Evolutionary conservation across 345 rosid species (phyloP), one percentile per base, ranked within the genome.

Genomic region (Cochlearia excelsa): DNA sequence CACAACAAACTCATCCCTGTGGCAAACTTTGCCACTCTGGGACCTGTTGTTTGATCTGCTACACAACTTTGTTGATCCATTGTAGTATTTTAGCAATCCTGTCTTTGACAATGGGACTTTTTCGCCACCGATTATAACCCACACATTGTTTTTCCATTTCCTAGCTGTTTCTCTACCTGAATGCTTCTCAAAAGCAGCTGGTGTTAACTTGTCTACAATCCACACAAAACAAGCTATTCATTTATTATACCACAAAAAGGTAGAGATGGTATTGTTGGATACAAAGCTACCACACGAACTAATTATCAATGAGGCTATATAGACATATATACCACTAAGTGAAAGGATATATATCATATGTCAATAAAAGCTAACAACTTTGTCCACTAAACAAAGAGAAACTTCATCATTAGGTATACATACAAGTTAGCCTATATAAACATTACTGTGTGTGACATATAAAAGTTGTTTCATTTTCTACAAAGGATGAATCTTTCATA

Each of bases 111-210:
- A 61, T 10, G 99, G 83, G 68, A 90, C 90, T 82, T 93, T 93
- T 80, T 87, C 92, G 8, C 99, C 97, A 6, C 81, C 82, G 42
- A 75, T 78, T 61, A 93, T 93, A 49, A 90, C 88, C 99, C 99
- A 93, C 5, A 93, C 83, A 80, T 93, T 93, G 73, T 93, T 93
- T 77, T 93, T 93, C 99, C 99, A 93, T 69, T 90, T 93, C 61
- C 92, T 82, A 70, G 99, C 96, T 0, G 97, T 90, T 84, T 90
- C 99, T 77, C 99, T 85, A 43, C 99, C 99, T 60, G 99, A 90
- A 75, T 93, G 99, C 86, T 93, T 93, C 85, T 93, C 99, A 61
- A 93, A 93, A 16, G 95, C 97, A 73, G 96, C 92, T 5, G 97
- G 99, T 68, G 95, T 87, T 75, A 90, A 66, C 86, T 87, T 93